phyloP scores from a whole-genome alignment of 164 flowering plant genomes.

The Magnolia officinalis region DNA sequence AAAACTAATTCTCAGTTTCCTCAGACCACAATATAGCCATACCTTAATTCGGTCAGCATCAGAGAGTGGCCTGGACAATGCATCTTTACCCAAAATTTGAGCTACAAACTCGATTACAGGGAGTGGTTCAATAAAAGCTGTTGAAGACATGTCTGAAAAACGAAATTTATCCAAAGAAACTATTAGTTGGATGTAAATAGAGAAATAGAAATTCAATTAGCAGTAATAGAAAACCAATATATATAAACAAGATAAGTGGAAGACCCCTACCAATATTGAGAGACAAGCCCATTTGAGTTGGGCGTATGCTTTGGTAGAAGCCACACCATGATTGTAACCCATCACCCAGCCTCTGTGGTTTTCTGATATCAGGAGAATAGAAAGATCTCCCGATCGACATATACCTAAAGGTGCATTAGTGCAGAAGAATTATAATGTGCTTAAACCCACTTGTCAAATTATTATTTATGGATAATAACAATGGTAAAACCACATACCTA shows the following conservation, averaged over 20 bases:
- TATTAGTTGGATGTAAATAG: background rate
- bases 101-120: conserved; percentile 73
- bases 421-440: background rate
- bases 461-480: background rate
- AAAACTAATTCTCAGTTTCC: background rate
- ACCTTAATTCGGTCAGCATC: conserved; percentile 78
- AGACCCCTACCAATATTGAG: conserved; percentile 59
- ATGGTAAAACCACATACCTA: conserved; percentile 24
- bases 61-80: conserved; percentile 49
- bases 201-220: background rate
- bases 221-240: background rate
- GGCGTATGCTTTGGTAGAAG: conserved; percentile 71
- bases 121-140: conserved; percentile 74
- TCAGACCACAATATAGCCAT: background rate
- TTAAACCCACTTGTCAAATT: background rate
- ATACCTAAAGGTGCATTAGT: conserved; percentile 28
- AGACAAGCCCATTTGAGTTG: conserved; percentile 81
- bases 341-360: conserved; percentile 42
- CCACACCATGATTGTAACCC: conserved; percentile 75
- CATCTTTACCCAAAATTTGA: conserved; percentile 48
- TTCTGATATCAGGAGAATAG: conserved; percentile 46
- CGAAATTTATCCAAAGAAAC: background rate
- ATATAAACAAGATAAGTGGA: background rate
- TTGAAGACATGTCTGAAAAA: conserved; percentile 54
- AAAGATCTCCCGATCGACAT: conserved; percentile 46